Evolutionary conservation across 2,329 filamentous ascomycete species (phyloP).

Genomic region (Basipetospora chlamydospora): DNA sequence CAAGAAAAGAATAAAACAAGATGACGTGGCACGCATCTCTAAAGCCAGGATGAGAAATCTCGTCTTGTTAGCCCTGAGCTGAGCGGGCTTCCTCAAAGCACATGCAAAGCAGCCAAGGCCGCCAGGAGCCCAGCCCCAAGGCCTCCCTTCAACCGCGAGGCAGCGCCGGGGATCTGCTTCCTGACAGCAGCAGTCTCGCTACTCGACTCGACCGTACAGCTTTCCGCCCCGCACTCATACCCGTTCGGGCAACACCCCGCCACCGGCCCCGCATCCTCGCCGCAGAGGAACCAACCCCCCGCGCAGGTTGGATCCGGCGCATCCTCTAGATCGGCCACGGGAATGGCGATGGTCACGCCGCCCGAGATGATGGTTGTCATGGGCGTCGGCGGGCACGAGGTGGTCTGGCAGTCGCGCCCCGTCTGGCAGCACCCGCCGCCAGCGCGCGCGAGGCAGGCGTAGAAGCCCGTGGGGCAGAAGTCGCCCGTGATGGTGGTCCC

Average conservation of each 20-base stretch:
- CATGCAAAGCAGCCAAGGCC: background rate
- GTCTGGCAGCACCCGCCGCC: slow-evolving; percentile 79
- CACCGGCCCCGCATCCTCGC: slow-evolving; percentile 38
- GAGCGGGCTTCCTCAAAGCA: background rate
- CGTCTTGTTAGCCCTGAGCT: too few relatives aligned
- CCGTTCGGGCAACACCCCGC: slow-evolving; percentile 76
- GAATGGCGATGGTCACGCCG: slow-evolving; percentile 58
- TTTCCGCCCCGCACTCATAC: slow-evolving; percentile 57
- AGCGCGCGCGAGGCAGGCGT: slow-evolving; percentile 73
- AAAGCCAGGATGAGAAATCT: too few relatives aligned
- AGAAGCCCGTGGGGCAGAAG: slow-evolving; percentile 75
- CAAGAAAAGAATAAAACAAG: too few relatives aligned
- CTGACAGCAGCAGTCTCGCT: slow-evolving; percentile 41
- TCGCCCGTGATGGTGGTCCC: slow-evolving; percentile 14
- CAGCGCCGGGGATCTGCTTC: slow-evolving; percentile 29
- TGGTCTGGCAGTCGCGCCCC: slow-evolving; percentile 69
- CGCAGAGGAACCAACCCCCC: slow-evolving; percentile 63
- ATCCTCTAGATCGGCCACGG: slow-evolving; percentile 29
- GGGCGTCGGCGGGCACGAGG: slow-evolving; percentile 53
- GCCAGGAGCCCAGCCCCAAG: background rate
- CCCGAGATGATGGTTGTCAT: slow-evolving; percentile 51
- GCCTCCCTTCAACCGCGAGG: background rate
- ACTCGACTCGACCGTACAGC: slow-evolving; percentile 43
- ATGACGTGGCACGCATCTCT: too few relatives aligned
- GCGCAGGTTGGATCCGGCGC: slow-evolving; percentile 44